Conservation (phyloP, 2,329 filamentous ascomycete genomes). For the Eutypella sp. region DNA sequence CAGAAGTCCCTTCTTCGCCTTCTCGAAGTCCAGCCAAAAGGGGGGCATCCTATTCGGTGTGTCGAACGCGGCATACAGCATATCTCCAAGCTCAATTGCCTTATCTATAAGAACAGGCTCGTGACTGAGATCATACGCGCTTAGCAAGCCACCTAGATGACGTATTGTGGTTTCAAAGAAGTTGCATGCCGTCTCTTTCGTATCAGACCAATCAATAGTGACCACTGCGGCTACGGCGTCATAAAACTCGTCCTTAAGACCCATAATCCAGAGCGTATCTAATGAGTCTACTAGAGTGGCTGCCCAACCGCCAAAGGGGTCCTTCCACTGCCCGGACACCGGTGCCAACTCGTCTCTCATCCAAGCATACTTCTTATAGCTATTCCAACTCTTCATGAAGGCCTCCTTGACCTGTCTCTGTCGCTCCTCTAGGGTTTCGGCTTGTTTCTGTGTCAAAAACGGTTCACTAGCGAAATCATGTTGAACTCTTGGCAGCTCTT, state of each 20-base stretch:
- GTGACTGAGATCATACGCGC: conserved; percentile 40
- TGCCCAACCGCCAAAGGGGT: conserved; percentile 42
- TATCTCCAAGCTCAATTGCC: conserved; percentile 40
- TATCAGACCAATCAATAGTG: conserved; percentile 45
- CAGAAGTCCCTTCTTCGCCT: not conserved
- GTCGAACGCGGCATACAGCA: conserved; percentile 44
- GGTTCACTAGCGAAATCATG: conserved; percentile 21
- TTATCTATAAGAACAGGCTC: conserved; percentile 38
- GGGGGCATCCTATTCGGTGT: conserved; percentile 43
- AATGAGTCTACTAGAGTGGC: conserved; percentile 57
- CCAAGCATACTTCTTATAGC: conserved; percentile 50
- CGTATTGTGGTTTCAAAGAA: conserved; percentile 45
- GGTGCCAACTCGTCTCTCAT: conserved; percentile 47
- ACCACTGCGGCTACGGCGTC: conserved; percentile 44
- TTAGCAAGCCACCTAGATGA: conserved; percentile 40
- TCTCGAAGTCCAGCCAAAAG: conserved; percentile 1
- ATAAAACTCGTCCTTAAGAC: conserved; percentile 49
- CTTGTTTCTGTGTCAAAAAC: conserved; percentile 9
- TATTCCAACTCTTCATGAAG: conserved; percentile 37
- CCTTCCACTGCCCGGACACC: conserved; percentile 39
- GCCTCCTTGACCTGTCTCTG: not conserved
- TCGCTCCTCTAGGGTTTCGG: not conserved
- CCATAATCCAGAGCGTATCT: conserved; percentile 61
- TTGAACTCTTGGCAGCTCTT: conserved; percentile 21
- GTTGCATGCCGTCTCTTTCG: conserved; percentile 33